Evolutionary conservation across 441 rosid species (phyloP), one percentile per base, ranked within the genome.

Genomic region (Jatropha multifida): DNA sequence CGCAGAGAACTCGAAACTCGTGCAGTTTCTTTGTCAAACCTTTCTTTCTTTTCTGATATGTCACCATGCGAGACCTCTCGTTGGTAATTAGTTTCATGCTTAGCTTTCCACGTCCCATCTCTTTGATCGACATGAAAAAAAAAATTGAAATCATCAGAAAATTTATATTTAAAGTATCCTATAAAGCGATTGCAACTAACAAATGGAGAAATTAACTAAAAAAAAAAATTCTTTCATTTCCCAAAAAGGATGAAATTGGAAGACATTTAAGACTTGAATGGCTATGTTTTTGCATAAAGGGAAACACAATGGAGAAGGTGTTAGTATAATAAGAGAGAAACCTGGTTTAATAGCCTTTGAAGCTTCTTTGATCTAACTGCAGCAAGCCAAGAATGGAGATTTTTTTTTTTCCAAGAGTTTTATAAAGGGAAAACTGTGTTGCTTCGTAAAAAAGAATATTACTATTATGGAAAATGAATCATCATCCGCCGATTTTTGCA

Each of bases 91-190:
- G 74, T 12, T 79, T 67, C 62, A 74, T 56, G 32, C 56, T 69
- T 17, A 74, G 71, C 62, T 74, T 79, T 40, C 78, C 78, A 5
- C 78, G 78, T n/a, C 81, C 81, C 81, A 79, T 67, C 1, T 15
- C n/a, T 67, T 52, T 6, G 11, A 68, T 26, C 71, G 48, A 13
- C 2, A 12, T 32, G 9, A 44, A 11, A 6, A 44, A 44, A 6
- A 44, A 6, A 44, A 44, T 6, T 44, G 10, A 44, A 6, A 44
- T 44, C 1, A 44, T 44, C 7, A 44, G 48, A 44, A 32, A 44
- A 44, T 44, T 44, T 4, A 44, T 44, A 1, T 7, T 44, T 7
- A 44, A 44, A 44, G 7, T 44, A 44, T 44, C 10, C 10, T 11
- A 44, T 44, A 44, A 44, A 7, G 9, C 48, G 6, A 44, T 44